phyloP scores from a whole-genome alignment of 805 yeast species.

The Alloascoidea hylecoeti region DNA sequence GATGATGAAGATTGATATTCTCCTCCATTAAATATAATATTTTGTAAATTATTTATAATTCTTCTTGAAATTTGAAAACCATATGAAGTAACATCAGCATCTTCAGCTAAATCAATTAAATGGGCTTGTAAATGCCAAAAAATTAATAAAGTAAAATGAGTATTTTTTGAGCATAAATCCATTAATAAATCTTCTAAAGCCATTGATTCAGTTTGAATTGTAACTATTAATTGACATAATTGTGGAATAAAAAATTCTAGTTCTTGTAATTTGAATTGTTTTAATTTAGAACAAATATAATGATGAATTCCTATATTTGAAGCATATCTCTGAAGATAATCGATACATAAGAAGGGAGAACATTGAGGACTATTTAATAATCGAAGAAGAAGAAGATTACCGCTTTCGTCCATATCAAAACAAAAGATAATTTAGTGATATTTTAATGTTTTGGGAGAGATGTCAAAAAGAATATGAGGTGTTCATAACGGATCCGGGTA shows the following conservation, averaged over 20 bases:
- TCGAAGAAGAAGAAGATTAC: slow-evolving; percentile 33
- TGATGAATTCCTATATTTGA: slow-evolving; percentile 72
- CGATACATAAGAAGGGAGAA: slow-evolving; percentile 54
- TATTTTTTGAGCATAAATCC: slow-evolving; percentile 53
- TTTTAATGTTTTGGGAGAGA: too few relatives aligned
- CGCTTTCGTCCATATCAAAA: too few relatives aligned
- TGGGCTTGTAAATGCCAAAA: slow-evolving; percentile 92
- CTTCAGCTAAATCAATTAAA: slow-evolving; percentile 61
- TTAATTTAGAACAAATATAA: slow-evolving; percentile 52
- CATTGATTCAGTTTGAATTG: slow-evolving; percentile 83
- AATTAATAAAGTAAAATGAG: slow-evolving; percentile 73
- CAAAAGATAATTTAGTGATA: too few relatives aligned
- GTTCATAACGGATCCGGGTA: too few relatives aligned
- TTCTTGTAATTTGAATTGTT: slow-evolving; percentile 45
- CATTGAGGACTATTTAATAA: slow-evolving; percentile 49
- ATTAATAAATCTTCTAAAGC: slow-evolving; percentile 77
- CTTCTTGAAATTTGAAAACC: slow-evolving; percentile 82
- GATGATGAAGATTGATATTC: slow-evolving; percentile 19
- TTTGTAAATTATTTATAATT: slow-evolving; percentile 70
- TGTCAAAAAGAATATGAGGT: too few relatives aligned
- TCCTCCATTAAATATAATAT: slow-evolving; percentile 54
- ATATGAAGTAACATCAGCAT: slow-evolving; percentile 70
- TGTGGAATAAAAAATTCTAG: slow-evolving; percentile 88
- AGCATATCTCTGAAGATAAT: slow-evolving; percentile 45
- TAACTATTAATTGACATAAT: slow-evolving; percentile 67